These are phyloP conservation scores for Metschnikowia rubicola DNA, from an alignment of 805 yeast species.

Conservation along the genomic window DNA sequence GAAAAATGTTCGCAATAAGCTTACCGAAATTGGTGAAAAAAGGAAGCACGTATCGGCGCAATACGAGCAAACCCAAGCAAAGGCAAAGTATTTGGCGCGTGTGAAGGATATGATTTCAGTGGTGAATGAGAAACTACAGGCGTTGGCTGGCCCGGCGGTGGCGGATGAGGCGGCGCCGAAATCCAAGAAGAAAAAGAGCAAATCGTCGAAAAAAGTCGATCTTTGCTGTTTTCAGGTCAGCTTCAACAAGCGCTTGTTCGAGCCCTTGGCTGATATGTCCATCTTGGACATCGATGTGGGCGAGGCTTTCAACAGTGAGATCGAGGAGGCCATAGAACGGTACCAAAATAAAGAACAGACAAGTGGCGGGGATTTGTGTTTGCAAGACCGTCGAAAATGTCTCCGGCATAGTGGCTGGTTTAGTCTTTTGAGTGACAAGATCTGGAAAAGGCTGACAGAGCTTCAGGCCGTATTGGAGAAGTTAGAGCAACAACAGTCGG, in stretches of 20 bases:
- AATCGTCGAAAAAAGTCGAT: slow-evolving; percentile 37
- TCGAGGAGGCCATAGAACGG: slow-evolving; percentile 14
- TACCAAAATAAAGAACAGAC: slow-evolving; percentile 10
- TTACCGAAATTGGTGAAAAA: slow-evolving; percentile 15
- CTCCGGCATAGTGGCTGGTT: slow-evolving; percentile 52
- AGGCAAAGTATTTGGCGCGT: slow-evolving; percentile 23
- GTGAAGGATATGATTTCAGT: slow-evolving; percentile 36
- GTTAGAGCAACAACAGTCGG: slow-evolving; percentile 25
- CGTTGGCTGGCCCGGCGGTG: slow-evolving; percentile 15
- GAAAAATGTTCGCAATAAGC: slow-evolving; percentile 12
- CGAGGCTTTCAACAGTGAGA: slow-evolving; percentile 15
- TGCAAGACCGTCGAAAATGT: slow-evolving; percentile 55
- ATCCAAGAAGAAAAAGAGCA: slow-evolving; percentile 17
- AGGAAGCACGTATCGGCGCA: slow-evolving; percentile 16
- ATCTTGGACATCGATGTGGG: slow-evolving; percentile 1
- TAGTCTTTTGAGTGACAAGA: slow-evolving; percentile 33
- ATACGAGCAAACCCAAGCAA: slow-evolving; percentile 15
- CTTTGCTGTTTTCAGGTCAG: slow-evolving; percentile 51
- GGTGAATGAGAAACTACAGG: slow-evolving; percentile 32
- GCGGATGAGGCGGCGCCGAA: slow-evolving; percentile 16
- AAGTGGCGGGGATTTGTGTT: slow-evolving; percentile 33
- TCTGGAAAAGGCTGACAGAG: slow-evolving; percentile 28
- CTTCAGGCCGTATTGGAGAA: slow-evolving; percentile 32
- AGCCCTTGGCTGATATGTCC: neutral
- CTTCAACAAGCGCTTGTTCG: slow-evolving; percentile 13